These are phyloP conservation scores for Nothophaeocryptopus gaeumannii DNA, from an alignment of 2,329 filamentous ascomycete genomes.

Conservation along the genomic window DNA sequence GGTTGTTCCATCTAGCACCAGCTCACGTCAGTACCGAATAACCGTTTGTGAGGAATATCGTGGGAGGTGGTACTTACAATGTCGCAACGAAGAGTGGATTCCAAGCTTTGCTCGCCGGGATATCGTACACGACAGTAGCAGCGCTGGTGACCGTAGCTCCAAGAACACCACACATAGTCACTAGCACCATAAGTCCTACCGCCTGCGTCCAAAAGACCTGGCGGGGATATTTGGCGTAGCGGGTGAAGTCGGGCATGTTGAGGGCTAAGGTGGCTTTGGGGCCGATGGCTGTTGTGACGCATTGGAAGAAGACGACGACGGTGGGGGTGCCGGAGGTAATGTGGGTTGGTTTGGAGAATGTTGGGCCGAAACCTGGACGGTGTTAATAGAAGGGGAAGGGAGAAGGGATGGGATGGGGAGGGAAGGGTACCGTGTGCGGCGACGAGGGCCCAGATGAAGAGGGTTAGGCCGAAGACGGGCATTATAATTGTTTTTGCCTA, in stretches of 20 bases:
- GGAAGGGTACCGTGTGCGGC: conserved; percentile 54
- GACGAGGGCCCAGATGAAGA: conserved; percentile 61
- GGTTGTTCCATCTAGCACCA: conserved; percentile 40
- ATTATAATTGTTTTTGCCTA: conserved; percentile 41
- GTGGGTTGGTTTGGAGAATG: conserved; percentile 21
- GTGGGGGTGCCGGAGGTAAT: conserved; percentile 17
- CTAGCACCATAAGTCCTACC: conserved; percentile 44
- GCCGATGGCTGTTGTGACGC: conserved; percentile 29
- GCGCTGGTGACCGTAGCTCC: conserved; percentile 59
- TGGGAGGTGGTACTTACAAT: too few relatives aligned
- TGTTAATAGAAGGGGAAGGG: too few relatives aligned
- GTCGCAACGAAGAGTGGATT: conserved; percentile 42
- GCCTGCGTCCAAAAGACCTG: conserved; percentile 43
- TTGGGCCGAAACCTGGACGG: conserved; percentile 17
- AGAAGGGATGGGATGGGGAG: too few relatives aligned
- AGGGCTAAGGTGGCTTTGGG: conserved; percentile 50
- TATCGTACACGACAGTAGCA: conserved; percentile 45
- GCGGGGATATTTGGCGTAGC: conserved; percentile 35
- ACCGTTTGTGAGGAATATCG: too few relatives aligned
- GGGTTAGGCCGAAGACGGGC: conserved; percentile 59
- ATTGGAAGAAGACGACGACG: conserved; percentile 21
- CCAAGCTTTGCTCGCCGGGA: conserved; percentile 42
- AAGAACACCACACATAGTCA: conserved; percentile 47
- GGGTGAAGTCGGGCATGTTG: neutral
- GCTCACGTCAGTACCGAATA: too few relatives aligned